Evolutionary conservation across 2,329 filamentous ascomycete species (phyloP).

Genomic region (Furcasterigmium sp.): DNA sequence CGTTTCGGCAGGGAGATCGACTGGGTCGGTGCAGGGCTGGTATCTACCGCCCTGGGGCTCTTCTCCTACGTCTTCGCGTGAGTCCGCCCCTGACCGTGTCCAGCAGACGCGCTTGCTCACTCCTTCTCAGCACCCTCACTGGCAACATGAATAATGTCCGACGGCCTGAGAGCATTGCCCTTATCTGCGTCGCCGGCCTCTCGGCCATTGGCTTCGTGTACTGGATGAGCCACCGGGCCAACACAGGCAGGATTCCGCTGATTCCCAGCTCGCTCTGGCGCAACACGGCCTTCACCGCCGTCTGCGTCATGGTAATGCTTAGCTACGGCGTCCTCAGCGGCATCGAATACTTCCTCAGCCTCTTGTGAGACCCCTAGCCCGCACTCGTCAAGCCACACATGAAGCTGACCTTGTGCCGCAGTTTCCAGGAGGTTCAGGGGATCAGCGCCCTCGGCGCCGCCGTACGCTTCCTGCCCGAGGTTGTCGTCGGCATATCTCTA

Average conservation of each 20-base stretch:
- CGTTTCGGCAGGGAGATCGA: slow-evolving; percentile 10
- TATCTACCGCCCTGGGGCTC: slow-evolving; percentile 5
- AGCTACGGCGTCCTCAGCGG: slow-evolving; percentile 34
- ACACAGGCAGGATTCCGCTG: background rate
- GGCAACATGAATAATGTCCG: slow-evolving; percentile 4
- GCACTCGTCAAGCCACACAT: background rate
- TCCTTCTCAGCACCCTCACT: slow-evolving; percentile 1
- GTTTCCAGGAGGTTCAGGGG: slow-evolving; percentile 39
- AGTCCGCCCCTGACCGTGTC: slow-evolving; percentile 29
- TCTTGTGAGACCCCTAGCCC: slow-evolving; percentile 26
- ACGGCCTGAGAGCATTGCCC: slow-evolving; percentile 6
- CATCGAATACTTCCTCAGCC: slow-evolving; percentile 35
- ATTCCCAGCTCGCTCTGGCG: slow-evolving; percentile 54
- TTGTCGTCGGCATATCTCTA: slow-evolving; percentile 25
- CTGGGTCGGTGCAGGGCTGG: slow-evolving; percentile 8
- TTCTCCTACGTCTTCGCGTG: slow-evolving; percentile 10
- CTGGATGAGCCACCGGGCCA: slow-evolving; percentile 5
- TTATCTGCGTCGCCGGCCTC: slow-evolving; percentile 2
- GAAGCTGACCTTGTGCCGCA: slow-evolving; percentile 9
- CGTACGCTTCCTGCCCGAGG: slow-evolving; percentile 32
- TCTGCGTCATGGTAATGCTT: slow-evolving; percentile 41
- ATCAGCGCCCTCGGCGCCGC: slow-evolving; percentile 32
- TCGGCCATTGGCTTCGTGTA: background rate
- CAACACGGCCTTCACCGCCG: slow-evolving; percentile 44
- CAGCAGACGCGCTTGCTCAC: background rate